These are phyloP conservation scores for Claviceps maximensis DNA, from an alignment of 2,329 filamentous ascomycete species.

Conservation along the genomic window DNA sequence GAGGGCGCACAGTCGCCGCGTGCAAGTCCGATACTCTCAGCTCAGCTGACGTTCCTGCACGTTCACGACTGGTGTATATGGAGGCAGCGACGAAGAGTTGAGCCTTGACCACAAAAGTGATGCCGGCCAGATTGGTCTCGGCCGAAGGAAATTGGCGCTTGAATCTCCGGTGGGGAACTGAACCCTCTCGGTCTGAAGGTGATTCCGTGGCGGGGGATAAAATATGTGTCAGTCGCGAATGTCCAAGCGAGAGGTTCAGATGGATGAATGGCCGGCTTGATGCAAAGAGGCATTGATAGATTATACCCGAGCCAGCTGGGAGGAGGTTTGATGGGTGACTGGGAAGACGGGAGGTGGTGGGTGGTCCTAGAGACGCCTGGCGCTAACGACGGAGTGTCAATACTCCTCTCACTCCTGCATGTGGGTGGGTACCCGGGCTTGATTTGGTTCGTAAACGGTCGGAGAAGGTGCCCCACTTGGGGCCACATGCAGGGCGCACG, in stretches of 20 bases:
- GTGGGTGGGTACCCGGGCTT: background rate
- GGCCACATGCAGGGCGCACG: background rate
- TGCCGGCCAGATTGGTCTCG: background rate
- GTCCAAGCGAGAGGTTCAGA: background rate
- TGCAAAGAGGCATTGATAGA: background rate
- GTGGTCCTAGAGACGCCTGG: conserved; percentile 3
- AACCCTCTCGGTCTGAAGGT: background rate
- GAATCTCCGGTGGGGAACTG: background rate
- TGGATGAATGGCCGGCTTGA: background rate
- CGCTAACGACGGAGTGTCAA: conserved; percentile 1
- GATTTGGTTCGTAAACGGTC: conserved; percentile 6
- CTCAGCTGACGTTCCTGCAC: background rate
- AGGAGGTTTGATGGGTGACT: conserved; percentile 1
- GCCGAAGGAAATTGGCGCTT: background rate
- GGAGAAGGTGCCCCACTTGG: conserved; percentile 6
- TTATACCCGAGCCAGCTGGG: conserved; percentile 1
- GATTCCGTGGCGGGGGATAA: background rate
- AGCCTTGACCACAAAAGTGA: background rate
- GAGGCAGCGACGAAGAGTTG: background rate
- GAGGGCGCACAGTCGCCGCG: conserved; percentile 6
- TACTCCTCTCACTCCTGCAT: background rate
- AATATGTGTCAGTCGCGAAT: background rate
- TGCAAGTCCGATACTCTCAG: background rate
- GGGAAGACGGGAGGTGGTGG: conserved; percentile 2
- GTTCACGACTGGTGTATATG: background rate